Evolutionary conservation across 1,139 yeast species (phyloP).

Genomic region (Yamadazyma dendronema): DNA sequence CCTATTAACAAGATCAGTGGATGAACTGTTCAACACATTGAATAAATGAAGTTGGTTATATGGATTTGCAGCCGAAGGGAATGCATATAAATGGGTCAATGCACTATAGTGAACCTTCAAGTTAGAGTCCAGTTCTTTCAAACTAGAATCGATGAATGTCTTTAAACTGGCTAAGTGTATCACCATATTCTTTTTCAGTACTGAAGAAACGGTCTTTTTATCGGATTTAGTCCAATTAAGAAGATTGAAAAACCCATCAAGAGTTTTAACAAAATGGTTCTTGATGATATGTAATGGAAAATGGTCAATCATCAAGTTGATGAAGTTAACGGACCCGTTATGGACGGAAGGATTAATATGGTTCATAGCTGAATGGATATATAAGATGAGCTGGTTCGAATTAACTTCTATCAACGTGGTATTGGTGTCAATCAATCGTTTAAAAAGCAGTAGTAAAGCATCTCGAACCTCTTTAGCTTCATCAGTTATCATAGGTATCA

Average conservation of each 20-base stretch:
- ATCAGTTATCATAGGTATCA: conserved; percentile 63
- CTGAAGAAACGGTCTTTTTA: conserved; percentile 25
- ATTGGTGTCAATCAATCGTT: conserved; percentile 48
- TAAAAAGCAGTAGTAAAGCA: conserved; percentile 52
- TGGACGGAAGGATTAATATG: conserved; percentile 78
- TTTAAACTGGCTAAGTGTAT: conserved; percentile 45
- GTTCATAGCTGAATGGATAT: conserved; percentile 92
- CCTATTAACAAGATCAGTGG: conserved; percentile 66
- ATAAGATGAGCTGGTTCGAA: conserved; percentile 62
- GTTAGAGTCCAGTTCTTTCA: conserved; percentile 21
- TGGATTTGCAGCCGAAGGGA: conserved; percentile 51
- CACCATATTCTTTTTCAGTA: conserved; percentile 36
- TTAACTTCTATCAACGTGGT: conserved; percentile 66
- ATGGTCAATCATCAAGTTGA: conserved; percentile 51
- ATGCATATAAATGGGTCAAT: conserved; percentile 47
- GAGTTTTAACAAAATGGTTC: conserved; percentile 56
- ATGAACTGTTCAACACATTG: conserved; percentile 22
- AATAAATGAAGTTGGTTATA: conserved; percentile 58
- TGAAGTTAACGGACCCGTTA: conserved; percentile 63
- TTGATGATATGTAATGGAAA: conserved; percentile 51
- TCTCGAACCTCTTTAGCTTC: conserved; percentile 62
- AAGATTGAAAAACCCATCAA: conserved; percentile 55
- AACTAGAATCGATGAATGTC: conserved; percentile 13
- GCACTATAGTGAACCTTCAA: conserved; percentile 32
- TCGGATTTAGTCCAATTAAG: conserved; percentile 57